A percentile compares a stretch with the other conserved stretches of the same genome.
Evolutionary conservation across 2,329 filamentous ascomycete genomes (phyloP).

Genomic region (Ceratocystiopsis minuta): DNA sequence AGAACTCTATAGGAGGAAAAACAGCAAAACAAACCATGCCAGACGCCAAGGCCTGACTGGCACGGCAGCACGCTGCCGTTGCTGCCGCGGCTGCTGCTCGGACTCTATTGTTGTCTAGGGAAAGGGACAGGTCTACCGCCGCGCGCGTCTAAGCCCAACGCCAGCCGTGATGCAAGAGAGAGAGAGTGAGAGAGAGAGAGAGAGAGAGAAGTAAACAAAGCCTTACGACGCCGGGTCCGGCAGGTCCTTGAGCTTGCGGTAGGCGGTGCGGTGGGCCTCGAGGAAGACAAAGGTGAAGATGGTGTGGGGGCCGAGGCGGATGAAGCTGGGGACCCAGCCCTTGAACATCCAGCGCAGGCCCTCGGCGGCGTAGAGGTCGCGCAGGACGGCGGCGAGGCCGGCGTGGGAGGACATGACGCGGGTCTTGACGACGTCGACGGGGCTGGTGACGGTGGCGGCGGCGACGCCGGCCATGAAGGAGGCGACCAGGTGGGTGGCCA

Average conservation of each 20-base stretch:
- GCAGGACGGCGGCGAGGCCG: conserved; percentile 40
- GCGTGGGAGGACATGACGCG: conserved; percentile 56
- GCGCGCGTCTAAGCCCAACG: too few relatives aligned
- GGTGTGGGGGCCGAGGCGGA: conserved; percentile 56
- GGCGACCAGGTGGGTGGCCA: conserved; percentile 63
- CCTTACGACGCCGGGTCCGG: conserved; percentile 12
- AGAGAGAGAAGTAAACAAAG: not conserved
- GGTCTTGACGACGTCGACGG: conserved; percentile 81
- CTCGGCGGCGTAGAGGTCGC: conserved; percentile 50
- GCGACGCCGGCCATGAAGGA: conserved; percentile 65
- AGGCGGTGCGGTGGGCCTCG: conserved; percentile 70
- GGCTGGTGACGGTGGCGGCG: conserved; percentile 69
- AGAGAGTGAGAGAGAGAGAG: too few relatives aligned
- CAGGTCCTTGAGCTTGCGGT: conserved; percentile 34
- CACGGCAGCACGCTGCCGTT: too few relatives aligned
- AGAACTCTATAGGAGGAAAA: not conserved
- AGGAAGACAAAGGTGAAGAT: conserved; percentile 75
- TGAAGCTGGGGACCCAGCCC: conserved; percentile 68
- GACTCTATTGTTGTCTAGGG: too few relatives aligned
- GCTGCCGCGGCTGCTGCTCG: too few relatives aligned
- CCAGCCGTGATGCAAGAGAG: too few relatives aligned
- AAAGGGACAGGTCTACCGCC: too few relatives aligned
- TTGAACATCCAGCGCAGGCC: conserved; percentile 74
- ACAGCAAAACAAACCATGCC: not conserved
- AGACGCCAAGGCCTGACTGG: not conserved